Evolutionary conservation across 345 rosid genomes (phyloP), one percentile per base, ranked within the genome.

Genomic region (Sisymbrium irio): DNA sequence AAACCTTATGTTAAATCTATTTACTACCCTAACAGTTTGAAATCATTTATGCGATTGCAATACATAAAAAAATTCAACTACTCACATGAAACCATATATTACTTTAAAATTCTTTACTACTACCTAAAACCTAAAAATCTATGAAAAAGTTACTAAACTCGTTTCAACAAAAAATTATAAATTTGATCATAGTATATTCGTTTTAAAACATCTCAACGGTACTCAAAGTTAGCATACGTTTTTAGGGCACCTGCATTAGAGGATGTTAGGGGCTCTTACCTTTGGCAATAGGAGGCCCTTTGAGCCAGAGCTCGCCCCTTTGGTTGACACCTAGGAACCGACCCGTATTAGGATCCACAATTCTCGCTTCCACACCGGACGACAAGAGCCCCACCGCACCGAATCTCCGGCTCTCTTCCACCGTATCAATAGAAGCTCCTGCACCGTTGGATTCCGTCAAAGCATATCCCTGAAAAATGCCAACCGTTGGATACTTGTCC

Each of bases 241-340:
- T 27, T 27, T 27, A n/a, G n/a, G n/a, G n/a, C n/a, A n/a, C n/a
- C n/a, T n/a, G n/a, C n/a, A n/a, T n/a, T n/a, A n/a, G n/a, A n/a
- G n/a, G n/a, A n/a, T n/a, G n/a, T n/a, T n/a, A n/a, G n/a, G n/a
- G n/a, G n/a, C 1, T 1, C 5, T 30, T 30, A 49, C 55, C 55
- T 49, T 20, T 49, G 10, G 70, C 4, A 25, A 73, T 65, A 51
- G 77, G 11, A 9, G 77, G 71, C 4, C 72, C 67, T 7, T 76
- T 81, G 0, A 89, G 88, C 92, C 89, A 89, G 22, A 89, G 84
- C 84, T 89, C 96, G 0, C 96, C 96, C 19, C 84, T 82, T 33
- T 75, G 83, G 39, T 86, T 83, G 35, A 79, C 81, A 7, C 75
- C 41, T 74, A 78, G 69, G n/a, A 84, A 65, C 63, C 62, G 53